Percentiles rank a stretch among this genome's conserved stretches.
phyloP scores from a whole-genome alignment of 495 filamentous ascomycete genomes.

The Aspergillus cristatus region DNA sequence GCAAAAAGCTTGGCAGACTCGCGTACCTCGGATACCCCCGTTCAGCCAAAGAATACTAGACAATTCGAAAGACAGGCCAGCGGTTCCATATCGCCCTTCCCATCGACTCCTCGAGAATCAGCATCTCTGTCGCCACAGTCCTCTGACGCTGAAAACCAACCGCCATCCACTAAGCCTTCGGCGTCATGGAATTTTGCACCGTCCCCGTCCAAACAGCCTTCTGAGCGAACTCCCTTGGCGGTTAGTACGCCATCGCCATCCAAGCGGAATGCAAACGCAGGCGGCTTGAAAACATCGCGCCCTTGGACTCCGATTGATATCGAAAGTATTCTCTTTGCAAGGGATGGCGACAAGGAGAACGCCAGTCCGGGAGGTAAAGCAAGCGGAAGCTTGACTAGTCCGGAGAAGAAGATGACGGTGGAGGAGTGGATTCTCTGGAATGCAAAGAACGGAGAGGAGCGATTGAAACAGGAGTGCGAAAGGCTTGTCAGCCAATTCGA shows the following conservation, averaged over 20 bases:
- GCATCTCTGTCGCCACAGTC: constrained; percentile 61
- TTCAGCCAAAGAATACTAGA: constrained; percentile 4
- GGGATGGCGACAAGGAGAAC: constrained; percentile 46
- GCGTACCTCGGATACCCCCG: constrained; percentile 10
- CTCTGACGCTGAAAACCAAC: constrained; percentile 73
- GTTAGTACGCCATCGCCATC: constrained; percentile 58
- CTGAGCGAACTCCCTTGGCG: constrained; percentile 37
- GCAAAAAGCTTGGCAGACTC: constrained; percentile 22
- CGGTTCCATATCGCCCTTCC: constrained; percentile 25
- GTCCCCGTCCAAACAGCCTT: constrained; percentile 34
- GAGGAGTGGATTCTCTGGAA: constrained; percentile 86
- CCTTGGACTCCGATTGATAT: constrained; percentile 71
- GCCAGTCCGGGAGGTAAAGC: constrained; percentile 36
- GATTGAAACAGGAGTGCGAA: constrained; percentile 72
- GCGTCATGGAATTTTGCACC: constrained; percentile 20
- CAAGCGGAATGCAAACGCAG: constrained; percentile 49
- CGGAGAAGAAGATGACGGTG: constrained; percentile 83
- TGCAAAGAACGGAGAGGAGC: constrained; percentile 68
- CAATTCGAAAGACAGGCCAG: constrained; percentile 6
- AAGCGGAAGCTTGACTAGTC: constrained; percentile 55
- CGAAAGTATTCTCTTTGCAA: constrained; percentile 44
- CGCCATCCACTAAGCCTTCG: constrained; percentile 53
- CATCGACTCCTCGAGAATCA: constrained; percentile 17
- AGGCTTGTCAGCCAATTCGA: constrained; percentile 71
- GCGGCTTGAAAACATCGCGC: constrained; percentile 45